Conservation (phyloP, 2,329 filamentous ascomycete species). For the Neofusicoccum ribis region DNA sequence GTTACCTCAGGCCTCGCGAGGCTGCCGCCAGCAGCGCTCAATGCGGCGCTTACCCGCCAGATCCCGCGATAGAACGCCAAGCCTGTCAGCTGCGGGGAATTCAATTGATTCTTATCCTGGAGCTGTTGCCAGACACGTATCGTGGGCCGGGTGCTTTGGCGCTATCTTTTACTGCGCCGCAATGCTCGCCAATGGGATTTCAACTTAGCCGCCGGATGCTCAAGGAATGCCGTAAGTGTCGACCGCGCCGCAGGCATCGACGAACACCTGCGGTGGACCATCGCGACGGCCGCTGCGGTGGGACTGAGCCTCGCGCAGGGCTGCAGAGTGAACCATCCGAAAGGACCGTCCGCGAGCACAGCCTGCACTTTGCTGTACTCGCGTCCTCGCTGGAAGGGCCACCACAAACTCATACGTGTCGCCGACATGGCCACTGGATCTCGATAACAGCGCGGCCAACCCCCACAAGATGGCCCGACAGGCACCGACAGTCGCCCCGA, state of each 20-base stretch:
- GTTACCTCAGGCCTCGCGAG: too few species aligned
- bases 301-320: not conserved
- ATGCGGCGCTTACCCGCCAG: not conserved
- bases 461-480: not conserved
- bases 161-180: not conserved
- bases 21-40: not conserved
- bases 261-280: not conserved
- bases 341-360: not conserved
- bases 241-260: not conserved
- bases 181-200: not conserved
- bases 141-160: not conserved
- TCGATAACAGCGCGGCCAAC: not conserved
- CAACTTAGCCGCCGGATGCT: not conserved
- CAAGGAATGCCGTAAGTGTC: not conserved
- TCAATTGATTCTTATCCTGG: not conserved
- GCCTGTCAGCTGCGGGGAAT: not conserved
- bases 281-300: not conserved
- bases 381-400: not conserved
- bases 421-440: not conserved
- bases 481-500: not conserved
- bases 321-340: not conserved
- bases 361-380: not conserved
- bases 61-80: not conserved
- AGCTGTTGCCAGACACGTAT: not conserved
- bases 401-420: not conserved